Evolutionary conservation across 768 basidiomycete genomes (phyloP).

Genomic region (Boletus sp.): DNA sequence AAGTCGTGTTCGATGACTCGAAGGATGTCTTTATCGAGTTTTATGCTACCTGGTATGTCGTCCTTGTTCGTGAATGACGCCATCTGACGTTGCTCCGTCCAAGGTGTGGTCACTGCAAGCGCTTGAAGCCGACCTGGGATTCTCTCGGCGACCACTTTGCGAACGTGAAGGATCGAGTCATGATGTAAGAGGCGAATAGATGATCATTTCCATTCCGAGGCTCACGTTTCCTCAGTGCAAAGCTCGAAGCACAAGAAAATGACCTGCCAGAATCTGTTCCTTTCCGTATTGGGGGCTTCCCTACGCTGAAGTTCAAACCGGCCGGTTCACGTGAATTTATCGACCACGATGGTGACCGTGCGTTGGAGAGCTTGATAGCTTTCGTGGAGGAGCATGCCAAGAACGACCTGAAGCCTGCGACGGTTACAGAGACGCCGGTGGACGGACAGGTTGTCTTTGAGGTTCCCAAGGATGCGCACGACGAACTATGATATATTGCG

Average conservation of each 20-base stretch:
- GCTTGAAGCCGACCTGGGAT: conserved; percentile 94
- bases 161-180: conserved; percentile 65
- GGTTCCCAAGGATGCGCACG: conserved; percentile 24
- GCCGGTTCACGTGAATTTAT: conserved; percentile 85
- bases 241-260: conserved; percentile 96
- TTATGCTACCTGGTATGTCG: conserved; percentile 88
- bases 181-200: conserved; percentile 59
- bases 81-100: background rate
- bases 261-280: conserved; percentile 86
- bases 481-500: conserved; percentile 27
- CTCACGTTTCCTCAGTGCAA: conserved; percentile 56
- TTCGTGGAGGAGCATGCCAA: conserved; percentile 82
- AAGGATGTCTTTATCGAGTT: conserved; percentile 98
- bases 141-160: conserved; percentile 83
- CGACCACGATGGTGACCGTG: conserved; percentile 92
- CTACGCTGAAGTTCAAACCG: conserved; percentile 94
- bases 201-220: background rate
- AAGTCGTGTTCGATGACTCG: conserved; percentile 77
- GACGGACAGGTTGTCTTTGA: conserved; percentile 28
- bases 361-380: conserved; percentile 78
- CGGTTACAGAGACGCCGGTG: conserved; percentile 18
- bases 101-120: conserved; percentile 96
- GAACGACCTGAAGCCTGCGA: conserved; percentile 57
- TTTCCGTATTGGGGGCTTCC: conserved; percentile 89
- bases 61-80: background rate